These are phyloP conservation scores for Tuctoria greenei DNA, from an alignment of 176 grass and related monocot genomes.

Conservation along the genomic window DNA sequence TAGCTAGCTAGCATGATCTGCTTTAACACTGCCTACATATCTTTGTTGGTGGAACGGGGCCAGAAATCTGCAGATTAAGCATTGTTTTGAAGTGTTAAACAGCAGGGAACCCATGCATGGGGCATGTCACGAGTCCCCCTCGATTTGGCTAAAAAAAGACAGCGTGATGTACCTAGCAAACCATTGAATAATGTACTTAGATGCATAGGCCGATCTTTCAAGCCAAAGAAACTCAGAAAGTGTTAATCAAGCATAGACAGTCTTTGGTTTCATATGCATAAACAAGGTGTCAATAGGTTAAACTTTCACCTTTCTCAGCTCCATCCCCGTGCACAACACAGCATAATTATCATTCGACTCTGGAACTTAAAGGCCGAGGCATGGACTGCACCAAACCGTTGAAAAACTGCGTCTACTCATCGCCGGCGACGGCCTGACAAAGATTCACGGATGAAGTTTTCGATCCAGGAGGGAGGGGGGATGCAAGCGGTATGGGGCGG, in stretches of 20 bases:
- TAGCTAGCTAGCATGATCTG: background rate
- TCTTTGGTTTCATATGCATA: slow-evolving; percentile 27
- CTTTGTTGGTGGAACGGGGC: slow-evolving; percentile 26
- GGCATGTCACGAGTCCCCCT: slow-evolving; percentile 33
- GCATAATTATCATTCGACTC: no score
- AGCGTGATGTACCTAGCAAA: slow-evolving; percentile 21
- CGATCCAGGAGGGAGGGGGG: no score
- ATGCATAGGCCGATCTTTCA: no score
- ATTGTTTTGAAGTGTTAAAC: background rate
- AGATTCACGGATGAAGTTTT: no score
- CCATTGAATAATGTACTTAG: no score
- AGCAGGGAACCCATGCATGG: background rate
- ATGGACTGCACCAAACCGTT: no score
- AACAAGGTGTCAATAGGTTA: slow-evolving; percentile 33
- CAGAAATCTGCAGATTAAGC: slow-evolving; percentile 20
- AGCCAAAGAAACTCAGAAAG: no score
- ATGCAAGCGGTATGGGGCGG: no score
- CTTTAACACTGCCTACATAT: background rate
- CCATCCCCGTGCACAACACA: slow-evolving; percentile 30
- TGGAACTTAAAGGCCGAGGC: no score
- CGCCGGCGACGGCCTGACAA: no score
- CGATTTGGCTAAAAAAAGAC: slow-evolving; percentile 44
- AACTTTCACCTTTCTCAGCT: slow-evolving; percentile 20
- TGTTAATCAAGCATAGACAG: slow-evolving; percentile 36
- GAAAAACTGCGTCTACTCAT: no score